Percentiles rank a stretch among this genome's conserved stretches.
Evolutionary conservation across 768 basidiomycete species (phyloP).

Genomic region (Agaricus sinodeliciosus): DNA sequence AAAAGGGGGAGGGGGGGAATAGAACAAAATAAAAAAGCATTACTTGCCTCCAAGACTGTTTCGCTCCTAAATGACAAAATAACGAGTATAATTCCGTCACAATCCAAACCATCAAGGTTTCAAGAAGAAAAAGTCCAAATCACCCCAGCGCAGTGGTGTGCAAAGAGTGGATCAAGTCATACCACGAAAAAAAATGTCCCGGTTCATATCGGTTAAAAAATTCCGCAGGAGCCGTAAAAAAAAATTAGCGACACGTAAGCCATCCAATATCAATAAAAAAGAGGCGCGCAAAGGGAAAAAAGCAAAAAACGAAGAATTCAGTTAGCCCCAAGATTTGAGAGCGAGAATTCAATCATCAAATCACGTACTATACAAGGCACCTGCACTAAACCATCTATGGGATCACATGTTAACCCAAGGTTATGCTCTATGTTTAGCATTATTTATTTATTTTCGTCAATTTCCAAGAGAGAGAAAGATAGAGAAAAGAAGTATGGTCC

Average conservation of each 20-base stretch:
- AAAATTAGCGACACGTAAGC: background rate
- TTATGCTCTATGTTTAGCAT: slow-evolving; percentile 56
- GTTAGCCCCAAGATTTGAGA: background rate
- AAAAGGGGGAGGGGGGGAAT: background rate
- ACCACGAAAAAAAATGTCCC: background rate
- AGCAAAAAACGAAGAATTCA: background rate
- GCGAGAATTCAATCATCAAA: background rate
- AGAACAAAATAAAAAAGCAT: background rate
- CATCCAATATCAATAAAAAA: background rate
- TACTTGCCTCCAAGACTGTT: slow-evolving; percentile 75
- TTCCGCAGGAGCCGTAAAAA: no score
- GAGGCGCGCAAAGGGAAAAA: background rate
- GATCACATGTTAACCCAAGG: slow-evolving; percentile 88
- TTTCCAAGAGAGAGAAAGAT: no score
- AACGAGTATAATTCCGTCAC: background rate
- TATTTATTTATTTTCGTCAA: no score
- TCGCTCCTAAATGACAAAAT: slow-evolving; percentile 45
- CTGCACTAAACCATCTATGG: slow-evolving; percentile 88
- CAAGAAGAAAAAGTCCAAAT: no score
- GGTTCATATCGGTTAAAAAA: background rate
- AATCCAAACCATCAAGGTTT: no score
- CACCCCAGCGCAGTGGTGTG: no score
- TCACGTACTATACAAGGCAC: slow-evolving; percentile 87
- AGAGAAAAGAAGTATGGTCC: background rate
- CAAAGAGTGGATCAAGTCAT: background rate